A percentile compares a stretch with the other conserved stretches of the same genome.
Evolutionary conservation across 345 rosid species (phyloP).

Genomic region (Populus nigra): DNA sequence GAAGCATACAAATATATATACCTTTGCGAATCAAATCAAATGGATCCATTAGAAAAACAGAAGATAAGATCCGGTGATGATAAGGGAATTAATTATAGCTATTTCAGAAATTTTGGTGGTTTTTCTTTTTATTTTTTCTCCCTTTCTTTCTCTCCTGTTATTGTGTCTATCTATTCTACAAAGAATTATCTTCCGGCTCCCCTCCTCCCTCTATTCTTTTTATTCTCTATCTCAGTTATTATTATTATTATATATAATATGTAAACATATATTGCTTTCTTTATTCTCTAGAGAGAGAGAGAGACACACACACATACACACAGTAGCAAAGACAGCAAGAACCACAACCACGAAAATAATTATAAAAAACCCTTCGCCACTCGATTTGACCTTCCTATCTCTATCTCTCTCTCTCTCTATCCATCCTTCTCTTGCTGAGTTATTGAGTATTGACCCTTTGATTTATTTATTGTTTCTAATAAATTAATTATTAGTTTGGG

Average conservation of each 20-base stretch:
- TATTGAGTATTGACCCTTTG: not conserved
- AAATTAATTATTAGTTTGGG: not conserved
- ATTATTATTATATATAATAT: not conserved
- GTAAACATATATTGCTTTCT: no score
- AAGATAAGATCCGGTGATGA: conserved; percentile 21
- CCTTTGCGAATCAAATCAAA: conserved; percentile 69
- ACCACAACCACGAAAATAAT: conserved; percentile 35
- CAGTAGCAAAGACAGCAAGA: not conserved
- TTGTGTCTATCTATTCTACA: not conserved
- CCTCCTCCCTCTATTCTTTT: not conserved
- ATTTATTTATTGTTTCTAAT: not conserved
- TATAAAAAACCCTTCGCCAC: conserved; percentile 32
- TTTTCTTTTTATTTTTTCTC: not conserved
- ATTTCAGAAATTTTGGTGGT: not conserved
- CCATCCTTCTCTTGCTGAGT: no score
- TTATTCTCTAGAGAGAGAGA: no score
- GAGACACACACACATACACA: no score
- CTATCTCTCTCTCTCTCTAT: conserved; percentile 3
- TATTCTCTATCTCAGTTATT: not conserved
- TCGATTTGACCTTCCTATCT: conserved; percentile 36
- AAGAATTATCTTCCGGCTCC: conserved; percentile 8
- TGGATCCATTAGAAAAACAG: conserved; percentile 53
- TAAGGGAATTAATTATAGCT: not conserved
- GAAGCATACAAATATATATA: conserved; percentile 5
- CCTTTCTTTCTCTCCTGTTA: not conserved